phyloP scores from a whole-genome alignment of 1,284 basidiomycete species.

The Lignosus rhinocerotis region DNA sequence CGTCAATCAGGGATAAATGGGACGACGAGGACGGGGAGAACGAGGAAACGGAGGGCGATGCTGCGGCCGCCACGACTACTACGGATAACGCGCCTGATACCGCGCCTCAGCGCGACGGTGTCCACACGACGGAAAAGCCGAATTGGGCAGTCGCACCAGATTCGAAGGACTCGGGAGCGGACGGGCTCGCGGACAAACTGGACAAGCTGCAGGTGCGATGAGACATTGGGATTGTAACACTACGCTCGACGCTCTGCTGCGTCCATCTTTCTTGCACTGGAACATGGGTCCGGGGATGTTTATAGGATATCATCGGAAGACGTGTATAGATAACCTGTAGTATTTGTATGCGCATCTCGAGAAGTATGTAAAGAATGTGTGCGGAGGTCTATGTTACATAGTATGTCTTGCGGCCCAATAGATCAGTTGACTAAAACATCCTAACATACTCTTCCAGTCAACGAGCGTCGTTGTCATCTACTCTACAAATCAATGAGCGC shows the following conservation, averaged over 20 bases:
- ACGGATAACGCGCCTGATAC: slow-evolving; percentile 10
- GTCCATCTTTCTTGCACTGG: slow-evolving; percentile 1
- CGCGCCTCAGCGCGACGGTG: slow-evolving; percentile 8
- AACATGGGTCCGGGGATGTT: slow-evolving; percentile 9
- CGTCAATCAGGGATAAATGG: slow-evolving; percentile 69
- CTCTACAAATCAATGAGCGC: not conserved
- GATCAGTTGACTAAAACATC: not conserved
- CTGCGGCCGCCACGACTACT: slow-evolving; percentile 12
- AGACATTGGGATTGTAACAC: slow-evolving; percentile 4
- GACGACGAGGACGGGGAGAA: slow-evolving; percentile 68
- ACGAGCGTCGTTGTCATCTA: not conserved
- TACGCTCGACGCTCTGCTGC: not conserved
- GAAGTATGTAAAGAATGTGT: not conserved
- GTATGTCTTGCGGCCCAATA: no score
- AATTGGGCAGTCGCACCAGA: slow-evolving; percentile 25
- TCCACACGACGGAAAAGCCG: slow-evolving; percentile 19
- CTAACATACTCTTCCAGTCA: not conserved
- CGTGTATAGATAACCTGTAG: slow-evolving; percentile 17
- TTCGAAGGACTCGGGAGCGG: slow-evolving; percentile 21
- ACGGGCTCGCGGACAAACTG: slow-evolving; percentile 43
- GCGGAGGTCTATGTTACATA: not conserved
- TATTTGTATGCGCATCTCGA: not conserved
- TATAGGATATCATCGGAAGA: slow-evolving; percentile 15
- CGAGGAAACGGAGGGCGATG: slow-evolving; percentile 31
- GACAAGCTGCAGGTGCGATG: slow-evolving; percentile 43